Evolutionary conservation across 106 monocot species (phyloP), one percentile per base, ranked within the genome.

Genomic region (Allium sativum): DNA sequence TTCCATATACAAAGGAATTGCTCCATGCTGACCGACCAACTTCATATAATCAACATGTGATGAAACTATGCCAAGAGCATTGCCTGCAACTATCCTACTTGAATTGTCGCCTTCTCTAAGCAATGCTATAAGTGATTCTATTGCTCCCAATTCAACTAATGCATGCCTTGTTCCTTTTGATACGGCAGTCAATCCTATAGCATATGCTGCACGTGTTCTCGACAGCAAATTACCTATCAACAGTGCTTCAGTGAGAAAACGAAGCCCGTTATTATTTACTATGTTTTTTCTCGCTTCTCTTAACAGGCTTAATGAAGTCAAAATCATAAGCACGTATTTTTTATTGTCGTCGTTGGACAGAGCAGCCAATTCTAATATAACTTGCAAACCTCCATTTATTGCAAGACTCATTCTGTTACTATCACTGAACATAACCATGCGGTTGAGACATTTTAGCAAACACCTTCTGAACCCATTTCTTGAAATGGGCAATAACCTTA

Each of bases 31-130:
- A 47, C 63, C 77, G 4, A 65, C 58, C n/a, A 18, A 22, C 21
- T 59, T 53, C 12, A 78, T 48, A 63, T 68, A 68, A 42, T 71
- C 74, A 0, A 78, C 74, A 55, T 82, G 71, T 14, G 82, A 74
- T 18, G 71, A 74, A 40, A 77, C 68, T 48, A 78, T 56, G 19
- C 82, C 82, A 42, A 82, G 73, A 21, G 77, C 77, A 74, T 82
- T 82, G 31, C 62, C 71, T 7, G 82, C 77, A 9, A 59, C 61
- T 9, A 82, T 22, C 63, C 46, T 74, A 45, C 52, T 54, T 7
- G 66, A 44, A 41, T 19, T 22, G 59, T 74, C 70, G 9, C 77
- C 68, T 12, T 74, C 71, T 19, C 64, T 21, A 7, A 82, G 7
- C 54, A 82, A 71, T 6, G 58, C 64, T 18, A 77, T 40, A 11